Evolutionary conservation across 176 grass and related monocot species (phyloP), one percentile per base, ranked within the genome.

Genomic region (Triticum timopheevii): DNA sequence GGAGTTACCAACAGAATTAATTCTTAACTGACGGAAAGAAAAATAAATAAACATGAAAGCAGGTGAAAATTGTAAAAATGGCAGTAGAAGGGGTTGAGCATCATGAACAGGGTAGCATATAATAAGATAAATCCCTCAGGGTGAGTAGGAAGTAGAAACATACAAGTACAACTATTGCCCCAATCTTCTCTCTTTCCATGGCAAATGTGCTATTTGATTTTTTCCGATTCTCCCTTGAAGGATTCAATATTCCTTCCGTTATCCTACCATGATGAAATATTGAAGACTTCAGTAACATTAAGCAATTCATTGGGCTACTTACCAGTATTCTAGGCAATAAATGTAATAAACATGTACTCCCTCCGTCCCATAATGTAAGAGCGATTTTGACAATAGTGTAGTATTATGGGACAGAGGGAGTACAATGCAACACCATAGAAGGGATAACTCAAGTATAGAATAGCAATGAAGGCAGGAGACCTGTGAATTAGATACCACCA

Each of bases 261-360:
- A 94, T 97, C 90, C 95, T 97, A 80, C 70, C 42, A 92, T 17
- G 74, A 69, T 33, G 86, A 80, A 88, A 81, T 70, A 77, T 85
- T 56, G 28, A 86, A 85, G 68, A 88, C 7, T 58, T 39, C 80
- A 72, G 47, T 78, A 24, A 39, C 28, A 66, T 52, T 65, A 82
- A 82, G 22, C 6, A 66, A 54, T 40, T 63, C 17, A 70, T 22
- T 17, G 61, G 25, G 10, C 2, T 30, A 34, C 15, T 28, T 85
- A 52, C 49, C 49, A 69, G 35, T 38, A 64, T 22, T 70, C 34
- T 47, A n/a, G 58, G 13, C 30, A 73, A 24, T 10, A 36, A 45
- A 66, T 85, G 33, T 61, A 83, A 42, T 56, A 74, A 44, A 11
- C 2, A 30, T 61, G 42, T 61, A n/a, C n/a, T n/a, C n/a, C n/a